Percentiles rank a stretch among this genome's conserved stretches.
Conservation (phyloP, 208 protist species). For the Trypanosomatidae sp. region DNA sequence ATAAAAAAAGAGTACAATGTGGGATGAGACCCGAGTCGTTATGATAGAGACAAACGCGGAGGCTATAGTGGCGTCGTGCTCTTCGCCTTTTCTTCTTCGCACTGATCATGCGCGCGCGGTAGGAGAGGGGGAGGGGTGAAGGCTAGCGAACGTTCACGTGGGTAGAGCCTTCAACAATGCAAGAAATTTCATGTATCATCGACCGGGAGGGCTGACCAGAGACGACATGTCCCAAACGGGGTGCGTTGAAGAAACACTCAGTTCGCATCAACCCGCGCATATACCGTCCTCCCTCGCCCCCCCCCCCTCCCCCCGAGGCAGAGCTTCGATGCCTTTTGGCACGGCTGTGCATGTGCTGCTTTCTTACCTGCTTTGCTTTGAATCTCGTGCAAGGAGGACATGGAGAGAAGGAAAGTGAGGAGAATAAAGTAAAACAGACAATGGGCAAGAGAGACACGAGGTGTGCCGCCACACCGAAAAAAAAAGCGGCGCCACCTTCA, state of each 20-base stretch:
- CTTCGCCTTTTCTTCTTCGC: too few relatives aligned
- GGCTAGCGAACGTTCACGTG: neutral
- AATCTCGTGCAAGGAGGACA: neutral
- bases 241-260: neutral
- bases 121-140: neutral
- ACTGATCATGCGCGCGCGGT: too few relatives aligned
- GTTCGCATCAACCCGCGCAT: neutral
- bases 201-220: neutral
- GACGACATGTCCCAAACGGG: neutral
- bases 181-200: neutral
- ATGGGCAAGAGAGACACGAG: neutral
- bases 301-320: neutral
- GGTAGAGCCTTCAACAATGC: neutral
- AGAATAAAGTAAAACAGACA: slow-evolving; percentile 1
- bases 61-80: neutral
- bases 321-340: neutral
- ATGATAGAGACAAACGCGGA: neutral
- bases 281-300: neutral
- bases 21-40: neutral
- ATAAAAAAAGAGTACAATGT: neutral
- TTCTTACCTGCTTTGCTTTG: neutral
- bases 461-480: neutral
- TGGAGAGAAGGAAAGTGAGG: neutral
- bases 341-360: neutral
- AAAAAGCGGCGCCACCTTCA: neutral